These are phyloP conservation scores for Candida xyloterini DNA, from an alignment of 805 yeast genomes.

Conservation along the genomic window DNA sequence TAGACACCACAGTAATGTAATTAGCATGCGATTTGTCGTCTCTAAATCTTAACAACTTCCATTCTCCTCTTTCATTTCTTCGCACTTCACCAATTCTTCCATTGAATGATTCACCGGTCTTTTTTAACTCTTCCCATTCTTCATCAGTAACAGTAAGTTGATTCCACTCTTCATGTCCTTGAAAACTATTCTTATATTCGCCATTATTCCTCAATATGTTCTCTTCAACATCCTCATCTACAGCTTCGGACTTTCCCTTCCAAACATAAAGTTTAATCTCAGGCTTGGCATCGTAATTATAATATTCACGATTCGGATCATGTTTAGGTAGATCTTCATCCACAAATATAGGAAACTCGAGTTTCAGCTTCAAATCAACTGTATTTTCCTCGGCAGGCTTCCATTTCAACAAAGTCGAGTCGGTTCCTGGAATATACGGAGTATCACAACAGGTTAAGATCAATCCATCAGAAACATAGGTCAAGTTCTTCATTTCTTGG, in stretches of 20 bases:
- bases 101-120: conserved; percentile 73
- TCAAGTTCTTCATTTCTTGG: conserved; percentile 63
- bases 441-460: conserved; percentile 89
- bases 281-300: conserved; percentile 81
- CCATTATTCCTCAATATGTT: conserved; percentile 34
- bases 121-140: conserved; percentile 79
- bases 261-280: conserved; percentile 65
- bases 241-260: conserved; percentile 53
- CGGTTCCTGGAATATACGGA: conserved; percentile 88
- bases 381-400: conserved; percentile 96
- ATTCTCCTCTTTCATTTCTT: conserved; percentile 60
- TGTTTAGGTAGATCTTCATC: conserved; percentile 66
- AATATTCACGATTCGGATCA: conserved; percentile 68
- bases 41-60: conserved; percentile 86
- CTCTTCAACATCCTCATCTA: conserved; percentile 37
- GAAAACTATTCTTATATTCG: conserved; percentile 31
- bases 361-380: conserved; percentile 74
- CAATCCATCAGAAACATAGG: conserved; percentile 91
- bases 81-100: conserved; percentile 87
- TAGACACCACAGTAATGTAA: conserved; percentile 75
- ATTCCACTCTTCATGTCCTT: conserved; percentile 62
- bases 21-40: conserved; percentile 92
- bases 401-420: conserved; percentile 86
- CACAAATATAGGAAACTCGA: conserved; percentile 55
- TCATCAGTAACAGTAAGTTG: conserved; percentile 59